Conservation (phyloP, 2,329 filamentous ascomycete genomes). For the Pezicula radicicola region DNA sequence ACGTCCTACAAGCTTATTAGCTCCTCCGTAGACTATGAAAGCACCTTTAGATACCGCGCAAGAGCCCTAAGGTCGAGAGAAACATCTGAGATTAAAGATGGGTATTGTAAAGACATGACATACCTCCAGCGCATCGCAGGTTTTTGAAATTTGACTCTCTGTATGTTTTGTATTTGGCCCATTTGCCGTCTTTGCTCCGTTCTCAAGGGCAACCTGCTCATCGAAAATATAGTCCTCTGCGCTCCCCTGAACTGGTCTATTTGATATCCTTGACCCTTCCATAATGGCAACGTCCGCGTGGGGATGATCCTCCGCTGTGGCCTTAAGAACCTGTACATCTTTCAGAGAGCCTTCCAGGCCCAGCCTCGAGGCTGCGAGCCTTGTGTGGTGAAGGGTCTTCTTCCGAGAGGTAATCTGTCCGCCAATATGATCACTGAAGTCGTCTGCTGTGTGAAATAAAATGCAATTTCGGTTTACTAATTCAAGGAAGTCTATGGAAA, state of each 20-base stretch:
- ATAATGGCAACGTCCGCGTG: constrained; percentile 21
- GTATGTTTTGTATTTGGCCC: constrained; percentile 15
- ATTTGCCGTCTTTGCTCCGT: constrained; percentile 16
- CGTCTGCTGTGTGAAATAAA: background rate
- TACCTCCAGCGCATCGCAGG: constrained; percentile 13
- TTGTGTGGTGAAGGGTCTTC: background rate
- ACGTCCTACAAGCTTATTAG: constrained; percentile 7
- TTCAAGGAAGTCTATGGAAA: too few relatives aligned
- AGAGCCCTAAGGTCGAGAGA: too few relatives aligned
- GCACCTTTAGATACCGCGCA: too few relatives aligned
- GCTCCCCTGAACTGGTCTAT: constrained; percentile 5
- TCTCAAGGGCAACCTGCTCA: constrained; percentile 22
- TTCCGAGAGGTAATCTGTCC: background rate
- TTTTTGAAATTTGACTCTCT: constrained; percentile 22
- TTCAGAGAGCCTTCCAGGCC: constrained; percentile 17
- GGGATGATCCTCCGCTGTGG: constrained; percentile 14
- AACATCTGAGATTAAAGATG: background rate
- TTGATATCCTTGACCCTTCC: constrained; percentile 16
- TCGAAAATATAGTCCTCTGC: constrained; percentile 12
- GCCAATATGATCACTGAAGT: background rate
- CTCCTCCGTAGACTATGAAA: background rate
- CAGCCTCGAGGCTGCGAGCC: constrained; percentile 23
- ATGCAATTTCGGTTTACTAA: background rate
- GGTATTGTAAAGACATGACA: background rate
- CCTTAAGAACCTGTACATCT: constrained; percentile 23